These are phyloP conservation scores for Isatis tinctoria DNA, from an alignment of 345 rosid genomes.

Conservation along the genomic window DNA sequence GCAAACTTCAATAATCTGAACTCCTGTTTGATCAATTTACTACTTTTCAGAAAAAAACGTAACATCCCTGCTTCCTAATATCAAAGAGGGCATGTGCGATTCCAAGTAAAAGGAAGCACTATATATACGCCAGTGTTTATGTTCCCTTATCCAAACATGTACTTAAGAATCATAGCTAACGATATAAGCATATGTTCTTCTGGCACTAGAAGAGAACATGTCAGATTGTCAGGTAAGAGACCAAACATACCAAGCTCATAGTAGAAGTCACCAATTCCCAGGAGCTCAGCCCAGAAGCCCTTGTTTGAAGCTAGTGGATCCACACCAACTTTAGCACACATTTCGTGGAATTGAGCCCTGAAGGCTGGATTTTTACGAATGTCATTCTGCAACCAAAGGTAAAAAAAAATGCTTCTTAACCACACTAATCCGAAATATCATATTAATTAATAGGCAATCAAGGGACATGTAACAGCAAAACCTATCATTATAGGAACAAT, in stretches of 20 bases:
- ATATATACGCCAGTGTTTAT: background rate
- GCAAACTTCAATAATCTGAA: slow-evolving; percentile 93
- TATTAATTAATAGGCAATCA: background rate
- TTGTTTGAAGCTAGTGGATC: slow-evolving; percentile 94
- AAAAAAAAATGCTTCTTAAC: background rate
- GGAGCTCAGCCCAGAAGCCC: slow-evolving; percentile 95
- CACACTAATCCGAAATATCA: background rate
- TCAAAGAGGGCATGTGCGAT: background rate
- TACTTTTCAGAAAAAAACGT: background rate
- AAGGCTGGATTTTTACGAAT: slow-evolving; percentile 83
- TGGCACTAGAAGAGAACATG: background rate
- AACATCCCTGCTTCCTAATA: background rate
- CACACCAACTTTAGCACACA: slow-evolving; percentile 96
- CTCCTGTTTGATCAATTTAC: slow-evolving; percentile 57
- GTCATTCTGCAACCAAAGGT: slow-evolving; percentile 57
- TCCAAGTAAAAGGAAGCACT: background rate
- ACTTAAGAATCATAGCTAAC: background rate
- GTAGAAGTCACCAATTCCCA: slow-evolving; percentile 97
- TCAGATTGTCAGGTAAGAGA: background rate
- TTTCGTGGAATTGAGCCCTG: slow-evolving; percentile 84
- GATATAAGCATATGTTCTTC: background rate
- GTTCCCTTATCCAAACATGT: background rate
- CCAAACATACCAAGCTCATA: slow-evolving; percentile 66
- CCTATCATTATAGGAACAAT: background rate
- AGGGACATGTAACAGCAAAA: background rate